Base-by-base conservation (phyloP, 257 asterid species). In the Plantago major region DNA sequence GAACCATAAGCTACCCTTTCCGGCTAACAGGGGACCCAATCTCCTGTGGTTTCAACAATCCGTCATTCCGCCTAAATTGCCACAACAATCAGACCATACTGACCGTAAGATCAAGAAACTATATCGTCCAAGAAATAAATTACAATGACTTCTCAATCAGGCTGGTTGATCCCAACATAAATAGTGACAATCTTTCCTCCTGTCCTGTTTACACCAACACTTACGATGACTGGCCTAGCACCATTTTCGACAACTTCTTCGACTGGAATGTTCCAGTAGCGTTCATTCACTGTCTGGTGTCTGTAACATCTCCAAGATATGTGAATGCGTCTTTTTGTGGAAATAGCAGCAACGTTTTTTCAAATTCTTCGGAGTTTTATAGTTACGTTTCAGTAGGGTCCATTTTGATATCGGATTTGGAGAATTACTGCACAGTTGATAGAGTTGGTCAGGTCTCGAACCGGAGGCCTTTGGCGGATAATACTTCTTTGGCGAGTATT, bases 271-370 rank as follows among this genome's bases (percentile, higher is more conserved):
- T 60, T 3, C 68, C 62, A 0, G 70, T 75, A 0, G 58, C 51
- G 19, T 81, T 78, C 17, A 28, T 81, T 16, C 66, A 75, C 62
- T 81, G 87, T 51, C 10, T 62, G 51, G 22, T 57, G 15, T 72
- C 79, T 15, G 75, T 76, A 59, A 61, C 42, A 14, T 66, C 75
- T 42, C 30, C 55, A 46, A 58, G 58, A 40, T 74, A 78, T 8
- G 58, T 76, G 16, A 42, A 57, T 28, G 78, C 78, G 42, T 59
- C 78, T 11, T 79, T 76, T 19, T 82, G 84, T 66, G 82, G 82
- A 3, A 73, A 76, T 38, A 71, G 75, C 49, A 75, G 73, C 46
- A 58, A 43, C 10, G 19, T 62, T 3, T 67, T 70, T 53, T 47
- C 70, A 18, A 73, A 68, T 66, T 65, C 79, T 40, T 69, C 79